Base-by-base conservation (phyloP, 1,139 yeast species). In the Zygosaccharomyces pseudobailii region DNA sequence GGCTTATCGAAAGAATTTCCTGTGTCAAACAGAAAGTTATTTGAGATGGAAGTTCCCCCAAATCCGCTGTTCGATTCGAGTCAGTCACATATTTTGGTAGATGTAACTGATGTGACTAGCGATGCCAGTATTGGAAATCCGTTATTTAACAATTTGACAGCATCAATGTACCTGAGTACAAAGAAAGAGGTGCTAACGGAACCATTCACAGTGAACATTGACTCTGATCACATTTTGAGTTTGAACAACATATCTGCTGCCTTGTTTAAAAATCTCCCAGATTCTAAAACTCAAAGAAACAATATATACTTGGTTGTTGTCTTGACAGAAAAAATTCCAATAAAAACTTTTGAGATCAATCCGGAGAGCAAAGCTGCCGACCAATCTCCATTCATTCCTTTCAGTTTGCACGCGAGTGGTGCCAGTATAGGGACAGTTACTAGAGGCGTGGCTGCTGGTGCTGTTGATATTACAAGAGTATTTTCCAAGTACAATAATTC, bases 371-470 rank as follows among this genome's bases (percentile, higher is more conserved):
- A 50, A 44, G 31, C 61, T 48, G 31, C 61, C 51, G 28, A 68
- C 61, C 45, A 42, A 28, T 43, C 54, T 19, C 62, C 65, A 2
- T 60, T 60, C 36, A 43, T 58, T 17, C 61, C 60, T 1, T 55
- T 54, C 27, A 48, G 51, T 17, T 30, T 56, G 2, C 30, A 51
- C 7, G 32, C 51, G 41, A 49, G 54, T 41, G 46, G 52, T 33
- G 45, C 43, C 22, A 40, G 52, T 32, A 63, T 79, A n/a, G 66
- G 68, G 43, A 62, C 74, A 47, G 78, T 84, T 39, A 81, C 87
- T 60, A 82, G 84, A 61, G 96, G 96, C 50, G 79, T 88, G 17
- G 95, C 94, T 36, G 90, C 90, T 3, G 96, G 96, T 65, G 94
- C 85, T 17, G 80, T 90, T 37, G 95, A 88, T 67, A 82, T 88